Conservation (phyloP, 345 rosid species). For the Stellera chamaejasme region DNA sequence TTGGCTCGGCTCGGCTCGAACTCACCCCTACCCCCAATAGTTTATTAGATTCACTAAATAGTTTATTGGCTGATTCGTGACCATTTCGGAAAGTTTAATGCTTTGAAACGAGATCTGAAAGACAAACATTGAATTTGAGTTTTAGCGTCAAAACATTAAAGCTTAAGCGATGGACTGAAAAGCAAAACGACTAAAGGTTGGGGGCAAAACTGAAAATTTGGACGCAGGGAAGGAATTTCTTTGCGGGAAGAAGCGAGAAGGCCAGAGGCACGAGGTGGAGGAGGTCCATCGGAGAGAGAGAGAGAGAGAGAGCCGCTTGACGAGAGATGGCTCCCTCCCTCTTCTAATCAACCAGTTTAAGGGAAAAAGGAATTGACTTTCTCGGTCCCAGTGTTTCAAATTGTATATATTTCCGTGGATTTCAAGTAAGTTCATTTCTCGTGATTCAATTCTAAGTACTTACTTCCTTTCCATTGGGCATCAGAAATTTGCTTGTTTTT, state of each 20-base stretch:
- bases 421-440: neutral
- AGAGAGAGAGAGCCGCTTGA: conserved; percentile 11
- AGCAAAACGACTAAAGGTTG: no score
- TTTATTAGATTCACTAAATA: no score
- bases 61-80: no score
- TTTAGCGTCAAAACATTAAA: no score
- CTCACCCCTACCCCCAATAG: no score
- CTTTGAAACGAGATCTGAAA: no score
- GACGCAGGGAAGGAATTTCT: no score
- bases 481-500: neutral
- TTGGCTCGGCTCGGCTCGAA: no score
- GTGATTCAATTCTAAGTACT: neutral
- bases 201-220: no score
- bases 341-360: neutral
- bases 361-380: neutral
- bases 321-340: conserved; percentile 10
- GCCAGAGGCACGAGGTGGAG: neutral
- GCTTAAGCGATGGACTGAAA: no score
- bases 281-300: neutral
- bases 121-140: no score
- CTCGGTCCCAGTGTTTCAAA: neutral
- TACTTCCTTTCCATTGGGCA: neutral
- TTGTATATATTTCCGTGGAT: neutral
- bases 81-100: no score
- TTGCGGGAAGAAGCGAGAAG: neutral